Base-by-base conservation (phyloP, 2,329 filamentous ascomycete genomes). In the Neofusicoccum laricinum region DNA sequence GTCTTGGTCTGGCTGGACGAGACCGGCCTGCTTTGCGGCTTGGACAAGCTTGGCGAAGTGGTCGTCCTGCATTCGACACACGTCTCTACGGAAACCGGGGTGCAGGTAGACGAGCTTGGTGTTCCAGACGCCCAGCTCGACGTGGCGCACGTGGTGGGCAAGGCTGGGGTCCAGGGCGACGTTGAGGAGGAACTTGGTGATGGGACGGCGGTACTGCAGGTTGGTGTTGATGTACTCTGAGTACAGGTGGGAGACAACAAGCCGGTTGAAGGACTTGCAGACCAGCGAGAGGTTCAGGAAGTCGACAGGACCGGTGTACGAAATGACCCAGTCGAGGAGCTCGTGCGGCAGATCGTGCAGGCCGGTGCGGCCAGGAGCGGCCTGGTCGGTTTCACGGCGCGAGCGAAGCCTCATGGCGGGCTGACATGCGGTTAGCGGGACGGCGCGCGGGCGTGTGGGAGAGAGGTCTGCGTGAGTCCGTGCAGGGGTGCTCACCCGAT, bases 221-320 rank as follows among this genome's bases (percentile, higher is more conserved):
- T 63, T 63, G n/a, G 51, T 55, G 62, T 64, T 64, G 50, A 32
- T 38, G 50, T 64, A 64, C 4, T 55, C 43, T 4, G 50, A 15
- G 50, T 57, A 64, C 41, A 64, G 32, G n/a, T 11, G 19, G 6
- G 62, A 14, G 14, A 32, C 7, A 3, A 64, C 50, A 12, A 57
- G 51, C 41, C 17, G 40, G 40, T 58, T 57, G 17, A 64, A 11
- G 4, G 50, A 48, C 43, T 58, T 58, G 41, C 49, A 64, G 50
- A 58, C 62, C 4, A 64, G 19, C 2, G 62, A 64, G 50, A 64
- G 62, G 41, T 64, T 64, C 30, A 64, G 50, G 3, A 64, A 41
- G 12, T 64, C 62, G 19, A 51, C 51, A 15, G 25, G 17, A 19
- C 58, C 62, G 41, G 43, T 40, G 15, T 49, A 48, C 4, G 62